Evolutionary conservation across 805 yeast species (phyloP).

Genomic region (Myxozyma udenii): DNA sequence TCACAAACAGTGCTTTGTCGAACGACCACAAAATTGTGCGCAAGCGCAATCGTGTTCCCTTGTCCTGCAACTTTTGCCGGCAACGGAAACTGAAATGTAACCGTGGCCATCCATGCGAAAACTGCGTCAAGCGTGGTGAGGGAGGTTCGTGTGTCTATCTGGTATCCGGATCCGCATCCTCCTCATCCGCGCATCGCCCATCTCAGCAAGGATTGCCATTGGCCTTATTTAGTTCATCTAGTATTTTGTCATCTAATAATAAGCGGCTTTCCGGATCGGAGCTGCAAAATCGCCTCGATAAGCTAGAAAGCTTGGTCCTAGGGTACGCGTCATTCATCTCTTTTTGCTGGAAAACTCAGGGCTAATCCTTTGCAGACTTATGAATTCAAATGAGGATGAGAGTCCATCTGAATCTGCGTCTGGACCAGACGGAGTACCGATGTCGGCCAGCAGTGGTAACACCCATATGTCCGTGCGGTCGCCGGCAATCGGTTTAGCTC

Average conservation of each 20-base stretch:
- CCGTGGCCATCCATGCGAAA: conserved; percentile 38
- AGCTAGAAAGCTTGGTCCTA: conserved; percentile 35
- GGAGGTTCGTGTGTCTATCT: conserved; percentile 26
- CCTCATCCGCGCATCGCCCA: conserved; percentile 5
- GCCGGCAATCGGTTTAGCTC: conserved; percentile 3
- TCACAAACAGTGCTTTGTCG: conserved; percentile 19
- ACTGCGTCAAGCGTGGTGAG: conserved; percentile 34
- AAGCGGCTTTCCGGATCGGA: conserved; percentile 26
- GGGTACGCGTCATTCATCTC: conserved; percentile 13
- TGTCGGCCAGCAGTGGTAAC: background rate
- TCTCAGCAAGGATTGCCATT: conserved; percentile 9
- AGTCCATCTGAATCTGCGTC: conserved; percentile 20
- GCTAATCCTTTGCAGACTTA: conserved; percentile 7
- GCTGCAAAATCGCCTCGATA: conserved; percentile 33
- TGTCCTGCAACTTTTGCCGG: conserved; percentile 38
- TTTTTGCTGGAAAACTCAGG: background rate
- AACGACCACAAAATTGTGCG: conserved; percentile 28
- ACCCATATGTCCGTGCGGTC: background rate
- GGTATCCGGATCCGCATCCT: conserved; percentile 6
- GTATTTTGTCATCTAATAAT: background rate
- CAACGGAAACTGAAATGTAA: conserved; percentile 39
- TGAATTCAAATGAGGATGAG: conserved; percentile 20
- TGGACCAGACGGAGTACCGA: conserved; percentile 12
- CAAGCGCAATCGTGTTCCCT: conserved; percentile 35
- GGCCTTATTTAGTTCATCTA: conserved; percentile 7